A percentile compares a stretch with the other conserved stretches of the same genome.
These are phyloP conservation scores for Ophiocordyceps camponoti-leonardi DNA, from an alignment of 2,329 filamentous ascomycete genomes.

Conservation along the genomic window DNA sequence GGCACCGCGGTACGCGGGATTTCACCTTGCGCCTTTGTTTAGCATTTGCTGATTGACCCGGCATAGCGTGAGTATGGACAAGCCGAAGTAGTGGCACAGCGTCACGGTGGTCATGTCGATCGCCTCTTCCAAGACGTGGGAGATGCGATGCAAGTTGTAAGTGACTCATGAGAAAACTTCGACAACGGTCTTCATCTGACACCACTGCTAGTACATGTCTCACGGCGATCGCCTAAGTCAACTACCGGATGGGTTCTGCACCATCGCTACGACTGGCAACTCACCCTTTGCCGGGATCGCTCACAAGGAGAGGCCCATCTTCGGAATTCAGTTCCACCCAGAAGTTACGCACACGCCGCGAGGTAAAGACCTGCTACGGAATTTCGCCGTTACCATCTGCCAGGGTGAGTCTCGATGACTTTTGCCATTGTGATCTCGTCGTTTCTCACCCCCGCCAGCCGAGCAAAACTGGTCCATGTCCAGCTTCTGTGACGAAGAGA, in stretches of 20 bases:
- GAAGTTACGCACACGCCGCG: constrained; percentile 43
- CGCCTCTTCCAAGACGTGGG: constrained; percentile 62
- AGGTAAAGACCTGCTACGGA: constrained; percentile 55
- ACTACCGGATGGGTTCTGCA: constrained; percentile 56
- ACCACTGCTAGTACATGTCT: constrained; percentile 50
- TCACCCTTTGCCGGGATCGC: constrained; percentile 67
- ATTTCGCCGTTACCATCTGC: constrained; percentile 77
- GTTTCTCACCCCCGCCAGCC: constrained; percentile 21
- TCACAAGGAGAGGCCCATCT: constrained; percentile 52
- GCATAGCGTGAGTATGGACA: constrained; percentile 4
- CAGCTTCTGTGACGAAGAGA: constrained; percentile 67
- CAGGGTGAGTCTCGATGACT: constrained; percentile 13
- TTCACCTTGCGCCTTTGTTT: neutral
- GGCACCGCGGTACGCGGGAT: constrained; percentile 1
- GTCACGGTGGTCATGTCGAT: constrained; percentile 32
- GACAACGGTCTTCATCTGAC: neutral
- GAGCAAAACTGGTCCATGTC: constrained; percentile 70
- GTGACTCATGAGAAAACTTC: neutral
- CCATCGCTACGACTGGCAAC: constrained; percentile 59
- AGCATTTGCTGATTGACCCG: neutral
- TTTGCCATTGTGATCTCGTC: neutral
- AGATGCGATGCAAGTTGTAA: constrained; percentile 17
- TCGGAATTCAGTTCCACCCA: constrained; percentile 66
- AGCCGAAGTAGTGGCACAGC: constrained; percentile 24
- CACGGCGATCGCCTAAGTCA: constrained; percentile 72